Percentiles rank a stretch among this genome's conserved stretches.
These are phyloP conservation scores for Mytilinidion resinicola DNA, from an alignment of 495 filamentous ascomycete genomes.

Conservation along the genomic window DNA sequence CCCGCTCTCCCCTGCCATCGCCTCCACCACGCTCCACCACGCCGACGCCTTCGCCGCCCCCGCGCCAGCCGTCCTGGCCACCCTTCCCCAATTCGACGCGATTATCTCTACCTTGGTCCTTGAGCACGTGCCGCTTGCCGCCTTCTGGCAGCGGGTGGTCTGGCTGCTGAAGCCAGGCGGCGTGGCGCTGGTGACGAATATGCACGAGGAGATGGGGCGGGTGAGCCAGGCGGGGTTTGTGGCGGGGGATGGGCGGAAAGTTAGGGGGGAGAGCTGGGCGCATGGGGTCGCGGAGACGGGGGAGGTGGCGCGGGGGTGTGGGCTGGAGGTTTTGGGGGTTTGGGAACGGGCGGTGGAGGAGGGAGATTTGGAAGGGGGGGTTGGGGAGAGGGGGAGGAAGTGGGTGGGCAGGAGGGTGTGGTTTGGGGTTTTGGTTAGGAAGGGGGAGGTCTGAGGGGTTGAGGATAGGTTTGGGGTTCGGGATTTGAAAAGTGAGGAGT, in stretches of 20 bases:
- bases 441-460: conserved; percentile 8
- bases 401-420: conserved; percentile 64
- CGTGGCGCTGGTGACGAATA: conserved; percentile 60
- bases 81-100: conserved; percentile 34
- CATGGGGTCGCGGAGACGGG: conserved; percentile 52
- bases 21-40: conserved; percentile 27
- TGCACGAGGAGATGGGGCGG: conserved; percentile 64
- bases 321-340: conserved; percentile 47
- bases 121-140: conserved; percentile 56
- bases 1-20: not conserved
- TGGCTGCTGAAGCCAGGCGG: conserved; percentile 46
- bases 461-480: too few species aligned
- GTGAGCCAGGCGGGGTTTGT: conserved; percentile 63
- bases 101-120: conserved; percentile 62
- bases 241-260: conserved; percentile 48
- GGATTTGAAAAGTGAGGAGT: too few species aligned
- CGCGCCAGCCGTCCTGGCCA: conserved; percentile 5
- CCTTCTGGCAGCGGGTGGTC: conserved; percentile 51
- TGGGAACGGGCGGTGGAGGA: conserved; percentile 49
- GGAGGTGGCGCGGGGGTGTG: conserved; percentile 46
- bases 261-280: conserved; percentile 56
- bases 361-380: conserved; percentile 38
- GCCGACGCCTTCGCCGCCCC: conserved; percentile 33
- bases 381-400: conserved; percentile 57
- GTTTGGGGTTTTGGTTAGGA: conserved; percentile 57